Conservation (phyloP, 2,329 filamentous ascomycete species). For the Orbilia oligospora region DNA sequence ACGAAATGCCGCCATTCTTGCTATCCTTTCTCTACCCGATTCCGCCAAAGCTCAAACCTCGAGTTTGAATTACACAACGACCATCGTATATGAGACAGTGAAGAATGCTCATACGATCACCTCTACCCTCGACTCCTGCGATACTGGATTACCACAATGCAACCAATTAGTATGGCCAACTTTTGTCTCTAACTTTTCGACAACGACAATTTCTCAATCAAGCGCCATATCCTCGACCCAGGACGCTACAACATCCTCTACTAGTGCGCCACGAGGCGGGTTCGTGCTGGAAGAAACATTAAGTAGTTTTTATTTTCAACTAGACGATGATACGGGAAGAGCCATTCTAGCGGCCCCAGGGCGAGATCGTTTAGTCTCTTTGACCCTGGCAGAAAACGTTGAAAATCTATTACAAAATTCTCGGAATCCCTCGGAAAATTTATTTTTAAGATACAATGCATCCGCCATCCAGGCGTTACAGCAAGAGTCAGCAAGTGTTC, state of each 20-base stretch:
- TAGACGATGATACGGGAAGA: conserved; percentile 15
- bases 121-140: neutral
- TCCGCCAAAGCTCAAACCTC: too few species aligned
- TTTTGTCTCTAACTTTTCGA: neutral
- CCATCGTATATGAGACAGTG: conserved; percentile 7
- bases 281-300: conserved; percentile 20
- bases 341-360: neutral
- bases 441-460: conserved; percentile 26
- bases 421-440: neutral
- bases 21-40: neutral
- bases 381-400: neutral
- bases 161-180: conserved; percentile 8
- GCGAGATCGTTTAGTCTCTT: neutral
- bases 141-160: conserved; percentile 9
- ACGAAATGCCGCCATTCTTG: neutral
- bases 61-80: neutral
- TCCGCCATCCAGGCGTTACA: neutral
- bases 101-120: conserved; percentile 1
- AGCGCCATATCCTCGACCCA: neutral
- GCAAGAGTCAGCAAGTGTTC: neutral
- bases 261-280: neutral
- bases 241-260: neutral
- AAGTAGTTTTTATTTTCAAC: neutral
- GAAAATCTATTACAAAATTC: conserved; percentile 1
- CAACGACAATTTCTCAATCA: neutral